Conservation (phyloP, 768 basidiomycete genomes). For the Steccherinum ochraceum region DNA sequence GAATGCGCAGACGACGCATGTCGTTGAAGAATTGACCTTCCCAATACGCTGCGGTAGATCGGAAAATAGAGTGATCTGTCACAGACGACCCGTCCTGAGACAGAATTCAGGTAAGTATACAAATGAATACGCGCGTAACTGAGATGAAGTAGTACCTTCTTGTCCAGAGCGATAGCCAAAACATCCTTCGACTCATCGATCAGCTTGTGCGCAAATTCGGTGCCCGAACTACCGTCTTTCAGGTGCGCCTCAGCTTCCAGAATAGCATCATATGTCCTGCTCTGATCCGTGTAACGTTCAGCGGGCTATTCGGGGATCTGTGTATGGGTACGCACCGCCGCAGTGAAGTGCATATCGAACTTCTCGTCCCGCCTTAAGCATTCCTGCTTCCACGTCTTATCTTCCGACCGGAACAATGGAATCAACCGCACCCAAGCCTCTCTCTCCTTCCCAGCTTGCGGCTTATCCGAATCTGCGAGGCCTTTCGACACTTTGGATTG, state of each 20-base stretch:
- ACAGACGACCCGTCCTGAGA: conserved; percentile 70
- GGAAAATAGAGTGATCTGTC: conserved; percentile 81
- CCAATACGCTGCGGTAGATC: conserved; percentile 80
- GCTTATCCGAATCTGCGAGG: conserved; percentile 44
- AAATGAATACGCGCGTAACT: neutral
- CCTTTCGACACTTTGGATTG: conserved; percentile 58
- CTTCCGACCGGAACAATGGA: conserved; percentile 34
- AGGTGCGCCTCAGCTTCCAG: conserved; percentile 39
- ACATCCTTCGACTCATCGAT: conserved; percentile 76
- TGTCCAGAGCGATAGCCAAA: conserved; percentile 66
- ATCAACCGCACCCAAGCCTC: conserved; percentile 48
- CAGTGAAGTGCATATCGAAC: conserved; percentile 81
- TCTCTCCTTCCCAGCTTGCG: conserved; percentile 43
- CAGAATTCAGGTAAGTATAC: neutral
- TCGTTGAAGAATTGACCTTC: conserved; percentile 87
- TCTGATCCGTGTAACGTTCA: conserved; percentile 21
- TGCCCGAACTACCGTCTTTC: conserved; percentile 32
- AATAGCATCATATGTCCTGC: conserved; percentile 49
- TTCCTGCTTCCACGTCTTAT: conserved; percentile 62
- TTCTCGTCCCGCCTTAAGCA: conserved; percentile 82
- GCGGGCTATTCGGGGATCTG: neutral
- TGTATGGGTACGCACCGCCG: conserved; percentile 50
- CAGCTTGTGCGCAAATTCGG: conserved; percentile 45
- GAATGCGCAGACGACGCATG: conserved; percentile 84
- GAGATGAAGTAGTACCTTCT: conserved; percentile 44